These are phyloP conservation scores for Pseudomassariella vexata DNA, from an alignment of 2,329 filamentous ascomycete species.

Conservation along the genomic window DNA sequence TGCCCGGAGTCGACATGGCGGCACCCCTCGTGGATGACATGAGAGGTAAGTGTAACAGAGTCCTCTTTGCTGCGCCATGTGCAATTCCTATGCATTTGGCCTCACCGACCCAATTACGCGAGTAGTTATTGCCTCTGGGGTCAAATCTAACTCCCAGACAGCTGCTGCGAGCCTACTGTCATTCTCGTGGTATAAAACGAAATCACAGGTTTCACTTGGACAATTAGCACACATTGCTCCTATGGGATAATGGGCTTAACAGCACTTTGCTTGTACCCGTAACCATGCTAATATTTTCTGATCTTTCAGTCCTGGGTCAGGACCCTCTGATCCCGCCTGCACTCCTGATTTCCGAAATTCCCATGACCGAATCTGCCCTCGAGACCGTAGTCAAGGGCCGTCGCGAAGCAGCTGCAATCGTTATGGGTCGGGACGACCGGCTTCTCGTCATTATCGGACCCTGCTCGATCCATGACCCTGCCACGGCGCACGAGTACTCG, in stretches of 20 bases:
- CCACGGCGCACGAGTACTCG: slow-evolving; percentile 82
- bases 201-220: too few species aligned
- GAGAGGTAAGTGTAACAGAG: slow-evolving; percentile 25
- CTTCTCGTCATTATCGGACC: slow-evolving; percentile 92
- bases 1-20: slow-evolving; percentile 28
- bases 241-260: not conserved
- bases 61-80: too few species aligned
- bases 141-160: too few species aligned
- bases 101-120: too few species aligned
- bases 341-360: slow-evolving; percentile 81
- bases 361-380: slow-evolving; percentile 57
- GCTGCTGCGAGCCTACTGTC: too few species aligned
- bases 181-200: too few species aligned
- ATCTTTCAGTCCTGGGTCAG: slow-evolving; percentile 73
- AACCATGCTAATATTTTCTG: slow-evolving; percentile 22
- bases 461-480: slow-evolving; percentile 95
- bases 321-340: slow-evolving; percentile 88
- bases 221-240: too few species aligned
- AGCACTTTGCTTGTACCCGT: not conserved
- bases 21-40: slow-evolving; percentile 29
- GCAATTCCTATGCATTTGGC: too few species aligned
- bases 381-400: slow-evolving; percentile 68
- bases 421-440: slow-evolving; percentile 75
- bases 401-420: slow-evolving; percentile 63
- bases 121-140: too few species aligned